Conservation (phyloP, 495 filamentous ascomycete genomes). For the Barbatosphaeria neglecta region DNA sequence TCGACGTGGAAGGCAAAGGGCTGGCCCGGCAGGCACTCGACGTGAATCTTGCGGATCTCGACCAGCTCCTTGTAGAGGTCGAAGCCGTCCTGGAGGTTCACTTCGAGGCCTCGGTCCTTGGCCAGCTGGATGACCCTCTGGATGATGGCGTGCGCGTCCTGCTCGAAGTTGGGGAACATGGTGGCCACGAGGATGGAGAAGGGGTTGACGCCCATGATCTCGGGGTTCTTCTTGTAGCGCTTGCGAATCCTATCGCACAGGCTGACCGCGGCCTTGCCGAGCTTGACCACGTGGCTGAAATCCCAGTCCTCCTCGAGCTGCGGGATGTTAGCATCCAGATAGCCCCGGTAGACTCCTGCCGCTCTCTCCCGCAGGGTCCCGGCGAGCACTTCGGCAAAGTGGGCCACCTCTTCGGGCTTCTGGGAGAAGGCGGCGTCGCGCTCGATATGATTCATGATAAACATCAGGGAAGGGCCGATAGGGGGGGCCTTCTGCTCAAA, state of each 20-base stretch:
- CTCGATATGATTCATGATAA: constrained; percentile 76
- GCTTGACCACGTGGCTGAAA: constrained; percentile 73
- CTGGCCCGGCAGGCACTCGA: constrained; percentile 49
- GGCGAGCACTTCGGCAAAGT: constrained; percentile 56
- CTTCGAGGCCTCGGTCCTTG: constrained; percentile 56
- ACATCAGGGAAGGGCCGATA: constrained; percentile 67
- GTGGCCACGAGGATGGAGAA: constrained; percentile 68
- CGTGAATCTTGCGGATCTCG: constrained; percentile 68
- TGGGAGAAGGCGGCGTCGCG: constrained; percentile 64
- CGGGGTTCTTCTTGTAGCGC: constrained; percentile 76
- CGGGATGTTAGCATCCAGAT: constrained; percentile 63
- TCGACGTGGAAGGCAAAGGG: constrained; percentile 81
- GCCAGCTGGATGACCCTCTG: constrained; percentile 62
- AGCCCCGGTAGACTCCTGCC: constrained; percentile 55
- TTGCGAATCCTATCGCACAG: constrained; percentile 81
- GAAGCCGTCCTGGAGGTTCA: constrained; percentile 83
- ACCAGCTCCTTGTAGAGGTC: constrained; percentile 82
- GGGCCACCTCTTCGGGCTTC: constrained; percentile 52
- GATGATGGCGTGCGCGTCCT: constrained; percentile 75
- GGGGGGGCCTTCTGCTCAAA: constrained; percentile 76
- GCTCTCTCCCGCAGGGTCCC: constrained; percentile 65
- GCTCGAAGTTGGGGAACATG: constrained; percentile 78
- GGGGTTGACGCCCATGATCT: constrained; percentile 84
- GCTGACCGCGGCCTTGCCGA: constrained; percentile 74
- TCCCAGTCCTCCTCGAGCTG: constrained; percentile 68